phyloP scores from a whole-genome alignment of 2,329 filamentous ascomycete genomes.

The Xylariaceae sp. region DNA sequence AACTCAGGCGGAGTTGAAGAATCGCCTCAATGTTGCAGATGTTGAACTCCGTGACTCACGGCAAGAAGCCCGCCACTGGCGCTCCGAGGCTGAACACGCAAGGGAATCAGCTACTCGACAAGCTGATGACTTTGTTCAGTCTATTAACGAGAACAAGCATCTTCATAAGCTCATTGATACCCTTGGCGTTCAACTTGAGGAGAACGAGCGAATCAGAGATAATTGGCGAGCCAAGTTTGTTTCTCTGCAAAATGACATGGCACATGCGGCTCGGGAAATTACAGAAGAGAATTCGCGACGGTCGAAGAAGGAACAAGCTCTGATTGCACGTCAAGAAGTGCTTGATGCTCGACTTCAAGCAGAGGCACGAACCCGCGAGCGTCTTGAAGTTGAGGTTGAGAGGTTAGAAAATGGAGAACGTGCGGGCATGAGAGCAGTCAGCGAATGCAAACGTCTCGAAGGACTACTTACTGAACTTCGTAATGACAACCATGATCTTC shows the following conservation, averaged over 20 bases:
- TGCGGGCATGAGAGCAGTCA: slow-evolving; percentile 67
- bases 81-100: slow-evolving; percentile 64
- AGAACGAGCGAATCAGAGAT: slow-evolving; percentile 84
- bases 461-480: slow-evolving; percentile 60
- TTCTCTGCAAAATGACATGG: slow-evolving; percentile 86
- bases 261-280: slow-evolving; percentile 76
- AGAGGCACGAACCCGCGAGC: slow-evolving; percentile 72
- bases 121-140: slow-evolving; percentile 55
- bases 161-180: slow-evolving; percentile 76
- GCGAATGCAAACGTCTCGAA: slow-evolving; percentile 67
- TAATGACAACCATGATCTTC: slow-evolving; percentile 73
- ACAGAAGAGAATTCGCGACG: slow-evolving; percentile 81
- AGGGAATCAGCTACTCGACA: slow-evolving; percentile 57
- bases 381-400: slow-evolving; percentile 70
- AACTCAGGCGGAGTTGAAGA: slow-evolving; percentile 60
- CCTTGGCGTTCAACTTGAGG: slow-evolving; percentile 79
- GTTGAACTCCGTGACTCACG: slow-evolving; percentile 60
- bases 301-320: slow-evolving; percentile 78
- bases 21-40: slow-evolving; percentile 60
- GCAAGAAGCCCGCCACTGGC: slow-evolving; percentile 66
- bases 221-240: slow-evolving; percentile 84
- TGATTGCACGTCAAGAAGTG: slow-evolving; percentile 79
- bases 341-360: slow-evolving; percentile 78
- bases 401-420: slow-evolving; percentile 68
- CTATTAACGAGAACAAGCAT: slow-evolving; percentile 69